Percentiles rank a stretch among this genome's conserved stretches.
Conservation (phyloP, 306 rosid genomes). For the Lotus japonicus region DNA sequence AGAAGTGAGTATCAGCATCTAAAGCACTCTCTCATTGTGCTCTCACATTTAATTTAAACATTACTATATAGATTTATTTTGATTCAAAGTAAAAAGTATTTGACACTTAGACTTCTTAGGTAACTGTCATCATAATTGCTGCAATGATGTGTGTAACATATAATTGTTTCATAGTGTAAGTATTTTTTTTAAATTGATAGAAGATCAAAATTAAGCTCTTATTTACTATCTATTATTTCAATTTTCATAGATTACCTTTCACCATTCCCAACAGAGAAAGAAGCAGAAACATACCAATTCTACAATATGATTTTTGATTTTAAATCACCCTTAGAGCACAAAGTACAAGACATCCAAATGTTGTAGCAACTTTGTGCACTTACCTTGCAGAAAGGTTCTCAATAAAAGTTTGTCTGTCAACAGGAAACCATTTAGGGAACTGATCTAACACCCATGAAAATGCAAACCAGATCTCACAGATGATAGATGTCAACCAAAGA, state of each 20-base stretch:
- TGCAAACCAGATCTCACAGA: constrained; percentile 98
- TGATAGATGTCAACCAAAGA: constrained; percentile 91
- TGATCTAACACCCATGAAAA: constrained; percentile 97
- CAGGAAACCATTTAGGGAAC: constrained; percentile 95
- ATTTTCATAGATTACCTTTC: neutral
- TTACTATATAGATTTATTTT: neutral
- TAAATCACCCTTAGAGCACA: constrained; percentile 15
- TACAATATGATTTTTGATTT: neutral
- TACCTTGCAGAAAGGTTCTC: constrained; percentile 88
- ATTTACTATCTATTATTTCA: neutral
- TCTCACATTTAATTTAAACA: neutral
- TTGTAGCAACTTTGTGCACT: neutral
- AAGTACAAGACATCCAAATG: neutral
- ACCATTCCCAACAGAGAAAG: neutral
- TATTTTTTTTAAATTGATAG: neutral
- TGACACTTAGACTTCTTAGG: neutral
- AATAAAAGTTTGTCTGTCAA: constrained; percentile 60
- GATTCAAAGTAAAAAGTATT: neutral
- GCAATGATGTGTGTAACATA: neutral
- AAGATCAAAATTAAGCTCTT: neutral
- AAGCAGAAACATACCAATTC: neutral
- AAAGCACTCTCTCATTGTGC: neutral
- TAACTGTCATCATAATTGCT: neutral
- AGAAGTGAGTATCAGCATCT: constrained; percentile 16
- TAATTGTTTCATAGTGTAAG: neutral